Evolutionary conservation across 768 basidiomycete genomes (phyloP).

Genomic region (Cystofilobasidium macerans): DNA sequence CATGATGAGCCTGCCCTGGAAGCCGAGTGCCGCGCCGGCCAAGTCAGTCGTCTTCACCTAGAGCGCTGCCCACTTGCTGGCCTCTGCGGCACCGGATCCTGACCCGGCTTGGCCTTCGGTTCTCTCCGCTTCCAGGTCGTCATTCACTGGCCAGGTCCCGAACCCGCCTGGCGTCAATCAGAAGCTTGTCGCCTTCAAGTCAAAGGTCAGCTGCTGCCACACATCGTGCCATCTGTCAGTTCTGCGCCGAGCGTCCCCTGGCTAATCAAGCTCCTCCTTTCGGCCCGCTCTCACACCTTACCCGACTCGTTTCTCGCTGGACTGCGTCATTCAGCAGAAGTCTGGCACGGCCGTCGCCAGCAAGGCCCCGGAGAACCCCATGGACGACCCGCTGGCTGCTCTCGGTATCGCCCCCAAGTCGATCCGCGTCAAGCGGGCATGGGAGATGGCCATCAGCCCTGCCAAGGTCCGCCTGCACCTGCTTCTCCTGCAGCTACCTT

Average conservation of each 20-base stretch:
- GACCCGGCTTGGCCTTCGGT: not conserved
- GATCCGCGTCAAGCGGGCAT: constrained; percentile 67
- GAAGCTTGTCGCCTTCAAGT: not conserved
- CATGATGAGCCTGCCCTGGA: not conserved
- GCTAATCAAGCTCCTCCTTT: not conserved
- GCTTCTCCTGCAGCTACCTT: not conserved
- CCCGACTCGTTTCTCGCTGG: not conserved
- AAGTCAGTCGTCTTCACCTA: not conserved
- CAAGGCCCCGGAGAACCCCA: constrained; percentile 11
- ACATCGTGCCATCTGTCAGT: not conserved
- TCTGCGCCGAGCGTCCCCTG: not conserved
- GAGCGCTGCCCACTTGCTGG: too few species aligned
- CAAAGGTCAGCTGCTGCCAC: not conserved
- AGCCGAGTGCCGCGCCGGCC: not conserved
- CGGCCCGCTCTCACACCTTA: not conserved
- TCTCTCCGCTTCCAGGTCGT: not conserved
- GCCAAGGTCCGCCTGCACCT: constrained; percentile 47
- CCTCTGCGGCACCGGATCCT: not conserved
- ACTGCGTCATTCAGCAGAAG: not conserved
- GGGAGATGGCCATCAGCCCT: constrained; percentile 72
- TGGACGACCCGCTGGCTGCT: constrained; percentile 22
- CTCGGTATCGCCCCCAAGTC: constrained; percentile 19
- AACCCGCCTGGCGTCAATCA: constrained; percentile 18
- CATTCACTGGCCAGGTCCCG: not conserved
- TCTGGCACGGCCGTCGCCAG: not conserved